Percentiles rank a stretch among this genome's conserved stretches.
These are phyloP conservation scores for Eucalyptus erythrocorys DNA, from an alignment of 345 rosid genomes.

Conservation along the genomic window DNA sequence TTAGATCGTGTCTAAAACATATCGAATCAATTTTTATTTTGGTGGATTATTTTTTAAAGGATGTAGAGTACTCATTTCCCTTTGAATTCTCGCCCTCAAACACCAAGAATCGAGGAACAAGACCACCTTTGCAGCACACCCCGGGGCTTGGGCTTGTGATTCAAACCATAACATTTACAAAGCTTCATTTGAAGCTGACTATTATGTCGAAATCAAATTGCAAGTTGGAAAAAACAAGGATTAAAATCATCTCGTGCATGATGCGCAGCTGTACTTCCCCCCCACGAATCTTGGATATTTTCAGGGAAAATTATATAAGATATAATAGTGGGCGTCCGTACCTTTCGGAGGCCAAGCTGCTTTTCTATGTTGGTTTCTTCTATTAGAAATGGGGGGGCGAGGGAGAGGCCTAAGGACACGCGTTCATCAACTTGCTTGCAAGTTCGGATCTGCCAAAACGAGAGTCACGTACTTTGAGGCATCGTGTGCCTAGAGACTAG, in stretches of 20 bases:
- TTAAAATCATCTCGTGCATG: background rate
- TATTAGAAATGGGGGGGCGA: background rate
- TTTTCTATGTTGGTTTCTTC: background rate
- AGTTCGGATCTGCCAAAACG: background rate
- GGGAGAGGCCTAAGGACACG: background rate
- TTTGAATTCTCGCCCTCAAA: background rate
- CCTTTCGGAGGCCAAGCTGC: background rate
- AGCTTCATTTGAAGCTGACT: background rate
- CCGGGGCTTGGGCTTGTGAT: background rate
- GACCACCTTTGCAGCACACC: background rate
- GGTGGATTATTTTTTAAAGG: background rate
- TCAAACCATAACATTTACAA: background rate
- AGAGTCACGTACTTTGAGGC: background rate
- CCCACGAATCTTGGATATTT: background rate
- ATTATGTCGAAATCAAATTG: background rate
- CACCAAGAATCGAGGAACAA: background rate
- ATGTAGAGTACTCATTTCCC: background rate
- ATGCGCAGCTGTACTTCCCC: background rate
- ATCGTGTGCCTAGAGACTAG: background rate
- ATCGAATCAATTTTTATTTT: background rate
- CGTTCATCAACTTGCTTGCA: background rate
- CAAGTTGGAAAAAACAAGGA: background rate
- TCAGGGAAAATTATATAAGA: background rate
- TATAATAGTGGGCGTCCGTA: background rate
- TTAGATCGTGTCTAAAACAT: background rate